Evolutionary conservation across 441 rosid genomes (phyloP).

Genomic region (Corymbia citriodora): DNA sequence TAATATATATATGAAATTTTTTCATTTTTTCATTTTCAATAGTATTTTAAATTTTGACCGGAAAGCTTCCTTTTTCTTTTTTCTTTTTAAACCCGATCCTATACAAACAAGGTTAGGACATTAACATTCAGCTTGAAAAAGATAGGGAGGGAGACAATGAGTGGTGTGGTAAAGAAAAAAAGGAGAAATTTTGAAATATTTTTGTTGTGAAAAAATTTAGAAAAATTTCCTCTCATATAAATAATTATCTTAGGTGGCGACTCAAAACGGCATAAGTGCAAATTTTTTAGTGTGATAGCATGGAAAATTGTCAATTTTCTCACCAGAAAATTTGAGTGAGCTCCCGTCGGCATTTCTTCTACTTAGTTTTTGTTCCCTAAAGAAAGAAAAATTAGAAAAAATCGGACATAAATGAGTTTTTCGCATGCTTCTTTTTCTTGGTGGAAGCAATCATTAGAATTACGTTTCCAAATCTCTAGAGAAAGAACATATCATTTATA

Average conservation of each 20-base stretch:
- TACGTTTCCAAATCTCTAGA: not conserved
- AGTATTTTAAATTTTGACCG: not conserved
- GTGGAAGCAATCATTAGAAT: not conserved
- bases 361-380: not conserved
- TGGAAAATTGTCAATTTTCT: not conserved
- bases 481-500: not conserved
- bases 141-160: not conserved
- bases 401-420: not conserved
- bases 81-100: not conserved
- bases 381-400: not conserved
- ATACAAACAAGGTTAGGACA: not conserved
- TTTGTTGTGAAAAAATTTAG: no score
- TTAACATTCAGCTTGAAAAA: not conserved
- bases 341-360: not conserved
- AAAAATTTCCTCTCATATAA: not conserved
- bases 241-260: no score
- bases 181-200: no score
- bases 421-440: not conserved
- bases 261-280: no score
- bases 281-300: not conserved
- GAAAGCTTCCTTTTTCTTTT: not conserved
- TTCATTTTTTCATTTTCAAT: no score
- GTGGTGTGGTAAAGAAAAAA: not conserved
- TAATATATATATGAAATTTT: no score
- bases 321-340: not conserved